These are phyloP conservation scores for Fusarium luffae DNA, from an alignment of 2,329 filamentous ascomycete species.

Conservation along the genomic window DNA sequence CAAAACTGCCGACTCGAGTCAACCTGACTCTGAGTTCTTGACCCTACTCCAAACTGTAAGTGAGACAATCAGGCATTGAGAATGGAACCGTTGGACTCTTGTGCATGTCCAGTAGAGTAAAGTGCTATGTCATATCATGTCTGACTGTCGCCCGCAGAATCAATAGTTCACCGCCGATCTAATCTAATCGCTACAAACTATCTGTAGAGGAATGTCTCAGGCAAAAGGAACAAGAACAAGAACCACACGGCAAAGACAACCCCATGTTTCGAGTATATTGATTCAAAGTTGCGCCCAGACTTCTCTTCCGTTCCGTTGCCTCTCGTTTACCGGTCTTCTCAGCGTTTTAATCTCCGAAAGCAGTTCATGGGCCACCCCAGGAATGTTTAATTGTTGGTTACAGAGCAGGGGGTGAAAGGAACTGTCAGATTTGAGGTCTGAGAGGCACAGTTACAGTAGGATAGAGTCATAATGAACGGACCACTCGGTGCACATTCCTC, in stretches of 20 bases:
- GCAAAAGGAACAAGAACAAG: not conserved
- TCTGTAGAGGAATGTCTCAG: constrained; percentile 7
- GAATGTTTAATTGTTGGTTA: constrained; percentile 12
- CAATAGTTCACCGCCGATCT: constrained; percentile 31
- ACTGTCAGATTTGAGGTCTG: not conserved
- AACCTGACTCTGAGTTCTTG: not conserved
- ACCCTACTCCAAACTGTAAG: not conserved
- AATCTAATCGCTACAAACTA: constrained; percentile 3
- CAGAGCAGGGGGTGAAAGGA: not conserved
- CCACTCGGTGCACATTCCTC: constrained; percentile 18
- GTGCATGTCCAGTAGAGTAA: not conserved
- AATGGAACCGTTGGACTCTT: constrained; percentile 6
- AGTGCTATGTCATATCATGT: not conserved
- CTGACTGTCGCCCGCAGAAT: not conserved
- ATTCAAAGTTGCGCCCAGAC: not conserved
- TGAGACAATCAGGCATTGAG: constrained; percentile 20
- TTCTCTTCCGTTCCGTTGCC: not conserved
- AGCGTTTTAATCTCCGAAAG: constrained; percentile 4
- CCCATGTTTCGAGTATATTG: constrained; percentile 23
- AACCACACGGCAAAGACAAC: not conserved
- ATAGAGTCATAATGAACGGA: constrained; percentile 13
- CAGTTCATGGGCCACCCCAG: not conserved
- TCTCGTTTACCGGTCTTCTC: constrained; percentile 3
- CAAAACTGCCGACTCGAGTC: constrained; percentile 3
- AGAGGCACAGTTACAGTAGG: not conserved